Percentiles rank a stretch among this genome's conserved stretches.
Evolutionary conservation across 1,139 yeast genomes (phyloP).

Genomic region (Candida glucosophila): DNA sequence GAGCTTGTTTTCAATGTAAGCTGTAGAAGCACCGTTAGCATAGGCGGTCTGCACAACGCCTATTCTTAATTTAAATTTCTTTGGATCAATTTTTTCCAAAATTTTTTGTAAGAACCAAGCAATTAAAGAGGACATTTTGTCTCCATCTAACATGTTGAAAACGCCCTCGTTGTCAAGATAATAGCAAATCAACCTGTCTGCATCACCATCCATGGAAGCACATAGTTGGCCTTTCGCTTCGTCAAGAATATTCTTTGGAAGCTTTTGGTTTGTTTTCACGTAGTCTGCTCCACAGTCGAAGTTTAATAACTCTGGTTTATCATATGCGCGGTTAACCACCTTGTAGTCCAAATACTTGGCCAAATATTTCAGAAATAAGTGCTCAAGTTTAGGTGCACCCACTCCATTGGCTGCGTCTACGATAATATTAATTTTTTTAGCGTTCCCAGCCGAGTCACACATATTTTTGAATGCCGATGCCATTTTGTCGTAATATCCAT

Average conservation of each 20-base stretch:
- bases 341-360: slow-evolving; percentile 29
- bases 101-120: slow-evolving; percentile 59
- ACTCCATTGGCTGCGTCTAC: slow-evolving; percentile 94
- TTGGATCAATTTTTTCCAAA: slow-evolving; percentile 29
- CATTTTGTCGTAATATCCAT: slow-evolving; percentile 66
- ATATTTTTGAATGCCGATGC: slow-evolving; percentile 31
- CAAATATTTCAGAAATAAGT: slow-evolving; percentile 37
- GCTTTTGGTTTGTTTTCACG: slow-evolving; percentile 79
- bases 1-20: slow-evolving; percentile 53
- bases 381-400: slow-evolving; percentile 71
- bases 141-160: slow-evolving; percentile 84
- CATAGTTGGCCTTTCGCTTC: slow-evolving; percentile 43
- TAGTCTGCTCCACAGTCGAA: slow-evolving; percentile 90
- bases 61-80: slow-evolving; percentile 36
- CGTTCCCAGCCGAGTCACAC: slow-evolving; percentile 13
- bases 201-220: slow-evolving; percentile 95
- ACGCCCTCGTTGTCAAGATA: slow-evolving; percentile 38
- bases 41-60: slow-evolving; percentile 98
- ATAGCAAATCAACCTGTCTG: slow-evolving; percentile 88
- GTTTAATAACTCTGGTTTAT: slow-evolving; percentile 54
- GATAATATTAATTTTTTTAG: slow-evolving; percentile 37
- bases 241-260: slow-evolving; percentile 53
- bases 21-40: slow-evolving; percentile 89
- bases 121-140: slow-evolving; percentile 79
- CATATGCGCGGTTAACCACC: slow-evolving; percentile 54